Evolutionary conservation across 495 filamentous ascomycete species (phyloP), one percentile per base, ranked within the genome.

Genomic region (Penicillium riverlandense): DNA sequence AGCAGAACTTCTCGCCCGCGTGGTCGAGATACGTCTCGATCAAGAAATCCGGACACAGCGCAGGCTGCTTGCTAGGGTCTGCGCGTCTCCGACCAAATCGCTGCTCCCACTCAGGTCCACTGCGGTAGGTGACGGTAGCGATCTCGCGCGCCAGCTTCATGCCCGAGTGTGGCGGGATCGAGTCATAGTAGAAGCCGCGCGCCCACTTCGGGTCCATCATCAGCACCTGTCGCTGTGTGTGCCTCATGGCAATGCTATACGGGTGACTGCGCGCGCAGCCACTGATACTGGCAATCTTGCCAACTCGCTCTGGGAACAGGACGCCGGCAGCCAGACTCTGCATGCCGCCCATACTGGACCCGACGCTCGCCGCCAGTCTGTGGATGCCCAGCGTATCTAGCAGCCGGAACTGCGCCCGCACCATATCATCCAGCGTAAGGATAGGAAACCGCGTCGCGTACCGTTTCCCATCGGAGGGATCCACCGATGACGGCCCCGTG

Each of bases 171-270:
- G 92, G 94, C 7, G 94, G 92, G 28, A 97, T 82, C 35, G 72
- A 62, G 45, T 83, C 82, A 58, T 97, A 97, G 69, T 97, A 99
- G 67, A 89, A 95, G 1, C 92, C 92, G n/a, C 92, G 87, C 46
- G 84, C 81, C 94, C 94, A 99, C 49, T 94, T 88, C 1, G 90
- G 88, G 52, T 99, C 92, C 82, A 91, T 95, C 90, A 99, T 96
- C 15, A 99, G 75, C 7, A 96, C 92, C 67, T 96, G 92, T 29
- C 92, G 84, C 64, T 98, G 92, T 0, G 92, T 91, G 71, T 98
- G 91, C n/a, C 92, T 78, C 94, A 98, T 94, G 7, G 92, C 92
- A 65, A 98, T 95, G 59, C 90, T 95, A 65, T 97, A 97, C 14
- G 92, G 92, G 66, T 98, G 92, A 57, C 88, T 95, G 46, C 92